These are phyloP conservation scores for Trichopus zeylanicus DNA, from an alignment of 116 monocot genomes.

Conservation along the genomic window DNA sequence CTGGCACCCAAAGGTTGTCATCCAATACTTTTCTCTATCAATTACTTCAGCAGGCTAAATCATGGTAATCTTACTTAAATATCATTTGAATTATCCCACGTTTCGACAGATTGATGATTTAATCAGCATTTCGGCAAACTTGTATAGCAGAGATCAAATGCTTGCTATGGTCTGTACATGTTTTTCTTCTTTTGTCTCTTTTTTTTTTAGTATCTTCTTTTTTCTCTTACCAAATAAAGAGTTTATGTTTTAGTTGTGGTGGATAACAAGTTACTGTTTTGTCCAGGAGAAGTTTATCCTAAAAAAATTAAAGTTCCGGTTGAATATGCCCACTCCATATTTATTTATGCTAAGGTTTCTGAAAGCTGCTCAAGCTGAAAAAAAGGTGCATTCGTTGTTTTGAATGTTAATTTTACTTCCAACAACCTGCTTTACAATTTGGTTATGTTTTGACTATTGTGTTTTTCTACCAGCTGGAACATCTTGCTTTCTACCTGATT, in stretches of 20 bases:
- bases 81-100: background rate
- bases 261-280: background rate
- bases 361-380: conserved; percentile 50
- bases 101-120: conserved; percentile 41
- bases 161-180: conserved; percentile 50
- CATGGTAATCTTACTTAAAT: background rate
- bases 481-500: conserved; percentile 53
- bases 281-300: conserved; percentile 51
- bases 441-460: background rate
- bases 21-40: background rate
- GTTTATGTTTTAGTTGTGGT: background rate
- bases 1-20: conserved; percentile 50
- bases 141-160: conserved; percentile 36
- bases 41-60: background rate
- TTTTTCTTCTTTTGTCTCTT: conserved; percentile 1
- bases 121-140: conserved; percentile 36
- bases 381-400: conserved; percentile 26
- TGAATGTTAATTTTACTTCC: background rate
- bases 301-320: conserved; percentile 28
- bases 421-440: background rate
- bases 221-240: background rate
- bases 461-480: conserved; percentile 32
- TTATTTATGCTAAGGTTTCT: conserved; percentile 72
- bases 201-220: background rate
- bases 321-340: conserved; percentile 58